Percentiles rank a stretch among this genome's conserved stretches.
Evolutionary conservation across 495 filamentous ascomycete species (phyloP).

Genomic region (Hypoxylon fuscum): DNA sequence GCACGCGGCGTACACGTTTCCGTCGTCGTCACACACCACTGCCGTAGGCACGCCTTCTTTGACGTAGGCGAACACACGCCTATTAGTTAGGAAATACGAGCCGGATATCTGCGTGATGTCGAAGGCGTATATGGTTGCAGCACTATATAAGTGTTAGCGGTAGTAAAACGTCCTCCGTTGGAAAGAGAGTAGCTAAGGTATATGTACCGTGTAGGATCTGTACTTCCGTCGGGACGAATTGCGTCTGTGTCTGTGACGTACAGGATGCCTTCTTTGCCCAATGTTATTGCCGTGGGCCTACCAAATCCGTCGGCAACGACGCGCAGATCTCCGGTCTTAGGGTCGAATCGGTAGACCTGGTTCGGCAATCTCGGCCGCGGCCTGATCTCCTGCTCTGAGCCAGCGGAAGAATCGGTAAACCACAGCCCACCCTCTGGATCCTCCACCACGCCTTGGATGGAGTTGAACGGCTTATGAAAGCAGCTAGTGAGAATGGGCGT

Average conservation of each 20-base stretch:
- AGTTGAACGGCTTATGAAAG: constrained; percentile 57
- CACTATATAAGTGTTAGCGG: constrained; percentile 13
- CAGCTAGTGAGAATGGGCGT: constrained; percentile 53
- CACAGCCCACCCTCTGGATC: constrained; percentile 53
- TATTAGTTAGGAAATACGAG: constrained; percentile 56
- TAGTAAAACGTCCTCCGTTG: neutral
- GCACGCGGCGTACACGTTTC: constrained; percentile 60
- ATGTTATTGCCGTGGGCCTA: constrained; percentile 52
- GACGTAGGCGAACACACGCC: constrained; percentile 60
- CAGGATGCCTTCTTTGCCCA: constrained; percentile 50
- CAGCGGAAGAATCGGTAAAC: constrained; percentile 59
- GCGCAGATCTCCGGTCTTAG: constrained; percentile 44
- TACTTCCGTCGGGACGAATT: constrained; percentile 35
- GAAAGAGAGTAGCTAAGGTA: neutral
- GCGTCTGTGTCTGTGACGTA: constrained; percentile 57
- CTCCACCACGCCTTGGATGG: constrained; percentile 54
- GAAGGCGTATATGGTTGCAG: constrained; percentile 49
- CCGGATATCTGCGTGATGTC: constrained; percentile 36
- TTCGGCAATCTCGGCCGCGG: constrained; percentile 51
- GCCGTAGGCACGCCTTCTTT: constrained; percentile 55
- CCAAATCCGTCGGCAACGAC: constrained; percentile 56
- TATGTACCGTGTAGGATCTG: constrained; percentile 26
- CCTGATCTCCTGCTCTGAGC: constrained; percentile 55
- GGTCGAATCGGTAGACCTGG: constrained; percentile 57
- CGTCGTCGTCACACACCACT: constrained; percentile 53